Evolutionary conservation across 2,329 filamentous ascomycete genomes (phyloP).

Genomic region (Trichoderma koningiopsis): DNA sequence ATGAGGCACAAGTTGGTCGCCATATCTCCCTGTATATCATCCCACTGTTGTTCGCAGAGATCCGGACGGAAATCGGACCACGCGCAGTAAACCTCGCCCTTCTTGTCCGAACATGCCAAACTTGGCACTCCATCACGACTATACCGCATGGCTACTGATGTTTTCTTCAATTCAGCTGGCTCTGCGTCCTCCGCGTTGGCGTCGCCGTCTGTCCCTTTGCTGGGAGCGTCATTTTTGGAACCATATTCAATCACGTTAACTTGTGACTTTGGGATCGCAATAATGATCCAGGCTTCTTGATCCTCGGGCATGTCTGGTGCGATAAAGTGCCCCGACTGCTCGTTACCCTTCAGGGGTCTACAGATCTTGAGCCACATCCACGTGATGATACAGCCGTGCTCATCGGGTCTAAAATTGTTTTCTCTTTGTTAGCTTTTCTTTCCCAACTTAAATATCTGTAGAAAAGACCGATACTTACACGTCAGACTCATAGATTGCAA

Average conservation of each 20-base stretch:
- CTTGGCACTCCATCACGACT: constrained; percentile 15
- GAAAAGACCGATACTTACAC: constrained; percentile 26
- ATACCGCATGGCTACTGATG: constrained; percentile 5
- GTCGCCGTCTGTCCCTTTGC: not conserved
- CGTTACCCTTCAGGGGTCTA: constrained; percentile 28
- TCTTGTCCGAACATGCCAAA: constrained; percentile 1
- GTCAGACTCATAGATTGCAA: constrained; percentile 31
- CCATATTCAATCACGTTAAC: constrained; percentile 30
- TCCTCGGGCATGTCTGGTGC: constrained; percentile 24
- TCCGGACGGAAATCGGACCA: not conserved
- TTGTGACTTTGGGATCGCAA: constrained; percentile 30
- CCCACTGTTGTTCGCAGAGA: not conserved
- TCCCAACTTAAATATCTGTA: too few relatives aligned
- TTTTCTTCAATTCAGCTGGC: not conserved
- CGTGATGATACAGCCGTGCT: constrained; percentile 7
- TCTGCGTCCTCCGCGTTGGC: not conserved
- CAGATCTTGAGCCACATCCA: constrained; percentile 34
- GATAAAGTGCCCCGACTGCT: not conserved
- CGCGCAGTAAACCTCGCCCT: not conserved
- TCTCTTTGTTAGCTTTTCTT: not conserved
- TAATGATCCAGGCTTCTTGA: constrained; percentile 27
- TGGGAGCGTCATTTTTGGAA: not conserved
- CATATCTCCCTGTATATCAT: not conserved
- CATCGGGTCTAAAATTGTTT: not conserved
- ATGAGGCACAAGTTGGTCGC: constrained; percentile 10